phyloP scores from a whole-genome alignment of 441 rosid species.

The Populus tomentosa region DNA sequence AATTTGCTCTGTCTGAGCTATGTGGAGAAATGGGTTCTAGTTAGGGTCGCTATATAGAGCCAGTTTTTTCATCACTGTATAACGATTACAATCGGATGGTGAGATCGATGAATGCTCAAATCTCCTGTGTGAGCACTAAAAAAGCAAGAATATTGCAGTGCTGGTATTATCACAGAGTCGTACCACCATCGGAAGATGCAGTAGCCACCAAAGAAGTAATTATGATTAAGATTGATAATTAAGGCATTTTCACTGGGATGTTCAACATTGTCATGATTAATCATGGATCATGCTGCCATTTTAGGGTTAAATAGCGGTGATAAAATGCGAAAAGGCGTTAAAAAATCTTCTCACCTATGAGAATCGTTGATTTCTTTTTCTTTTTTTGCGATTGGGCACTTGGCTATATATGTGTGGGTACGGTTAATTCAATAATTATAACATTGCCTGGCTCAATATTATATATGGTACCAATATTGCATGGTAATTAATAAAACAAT shows the following conservation, averaged over 20 bases:
- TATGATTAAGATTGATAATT: conserved; percentile 5
- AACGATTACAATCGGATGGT: background rate
- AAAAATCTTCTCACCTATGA: background rate
- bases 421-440: background rate
- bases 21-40: background rate
- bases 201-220: conserved; percentile 8
- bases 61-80: background rate
- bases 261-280: conserved; percentile 1
- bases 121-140: background rate
- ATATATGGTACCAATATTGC: background rate
- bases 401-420: background rate
- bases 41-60: background rate
- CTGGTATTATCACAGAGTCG: background rate
- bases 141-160: background rate
- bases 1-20: background rate
- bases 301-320: background rate
- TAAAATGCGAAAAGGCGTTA: background rate
- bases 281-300: background rate
- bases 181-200: background rate
- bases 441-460: background rate
- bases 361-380: background rate
- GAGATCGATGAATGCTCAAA: background rate
- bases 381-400: background rate
- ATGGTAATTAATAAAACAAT: background rate
- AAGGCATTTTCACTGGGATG: background rate